Conservation (phyloP, 345 rosid genomes). For the Pelargonium nanum region DNA sequence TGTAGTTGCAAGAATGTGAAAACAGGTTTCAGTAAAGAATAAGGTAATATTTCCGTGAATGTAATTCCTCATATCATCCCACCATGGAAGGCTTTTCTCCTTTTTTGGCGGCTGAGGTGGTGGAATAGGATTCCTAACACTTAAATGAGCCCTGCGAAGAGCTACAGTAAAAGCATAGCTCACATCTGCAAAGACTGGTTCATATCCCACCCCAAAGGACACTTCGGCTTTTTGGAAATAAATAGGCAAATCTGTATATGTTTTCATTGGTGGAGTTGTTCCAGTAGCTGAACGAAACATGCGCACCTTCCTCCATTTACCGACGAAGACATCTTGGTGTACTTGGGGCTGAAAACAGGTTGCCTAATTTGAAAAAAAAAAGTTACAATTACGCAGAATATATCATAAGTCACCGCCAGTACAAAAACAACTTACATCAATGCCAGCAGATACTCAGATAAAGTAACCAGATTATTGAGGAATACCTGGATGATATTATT, state of each 20-base stretch:
- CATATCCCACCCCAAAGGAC: constrained; percentile 89
- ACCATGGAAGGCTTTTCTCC: constrained; percentile 94
- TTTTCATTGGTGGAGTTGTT: constrained; percentile 90
- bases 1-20: constrained; percentile 74
- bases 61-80: constrained; percentile 99
- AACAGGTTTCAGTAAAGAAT: constrained; percentile 55
- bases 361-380: constrained; percentile 49
- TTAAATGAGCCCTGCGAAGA: constrained; percentile 90
- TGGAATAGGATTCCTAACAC: constrained; percentile 52
- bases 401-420: background rate
- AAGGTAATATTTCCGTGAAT: constrained; percentile 70
- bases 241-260: constrained; percentile 76
- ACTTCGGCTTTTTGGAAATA: constrained; percentile 67
- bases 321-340: constrained; percentile 74
- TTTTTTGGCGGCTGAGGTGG: constrained; percentile 52
- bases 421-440: background rate
- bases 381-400: constrained; percentile 3
- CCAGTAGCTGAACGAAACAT: constrained; percentile 93
- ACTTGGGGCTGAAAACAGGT: constrained; percentile 91
- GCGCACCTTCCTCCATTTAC: constrained; percentile 91
- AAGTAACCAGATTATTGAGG: background rate
- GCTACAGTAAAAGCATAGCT: constrained; percentile 95
- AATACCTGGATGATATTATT: background rate
- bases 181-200: constrained; percentile 87
- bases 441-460: background rate